These are phyloP conservation scores for Backusella circina DNA, from an alignment of 192 early-diverging fungal genomes.

Conservation along the genomic window DNA sequence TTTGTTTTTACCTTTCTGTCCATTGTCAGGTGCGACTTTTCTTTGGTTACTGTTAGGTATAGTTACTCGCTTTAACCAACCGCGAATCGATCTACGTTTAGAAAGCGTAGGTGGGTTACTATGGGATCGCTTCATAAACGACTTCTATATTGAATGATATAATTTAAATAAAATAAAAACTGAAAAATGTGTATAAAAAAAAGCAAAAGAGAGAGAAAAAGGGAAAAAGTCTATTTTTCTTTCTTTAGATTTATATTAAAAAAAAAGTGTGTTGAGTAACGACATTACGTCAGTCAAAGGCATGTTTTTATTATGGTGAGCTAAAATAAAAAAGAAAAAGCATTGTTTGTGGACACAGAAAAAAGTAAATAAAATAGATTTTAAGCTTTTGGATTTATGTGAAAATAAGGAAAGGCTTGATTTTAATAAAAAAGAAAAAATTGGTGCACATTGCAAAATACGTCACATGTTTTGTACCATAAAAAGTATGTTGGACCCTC, in stretches of 20 bases:
- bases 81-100: slow-evolving; percentile 8
- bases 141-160: neutral
- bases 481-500: neutral
- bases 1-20: neutral
- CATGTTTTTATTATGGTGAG: neutral
- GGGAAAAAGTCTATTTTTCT: neutral
- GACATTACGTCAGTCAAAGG: neutral
- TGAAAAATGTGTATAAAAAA: neutral
- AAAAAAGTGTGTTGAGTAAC: neutral
- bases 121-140: slow-evolving; percentile 6
- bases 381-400: neutral
- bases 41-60: neutral
- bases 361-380: neutral
- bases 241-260: neutral
- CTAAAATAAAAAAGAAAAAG: neutral
- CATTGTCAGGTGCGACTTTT: neutral
- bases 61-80: slow-evolving; percentile 8
- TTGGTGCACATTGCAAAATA: neutral
- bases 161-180: neutral
- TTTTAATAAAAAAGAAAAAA: neutral
- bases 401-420: neutral
- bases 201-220: neutral
- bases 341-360: neutral
- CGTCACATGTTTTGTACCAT: neutral
- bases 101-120: slow-evolving; percentile 11